A percentile compares a stretch with the other conserved stretches of the same genome.
Evolutionary conservation across 768 basidiomycete genomes (phyloP).

Genomic region (Neoboletus magnificus): DNA sequence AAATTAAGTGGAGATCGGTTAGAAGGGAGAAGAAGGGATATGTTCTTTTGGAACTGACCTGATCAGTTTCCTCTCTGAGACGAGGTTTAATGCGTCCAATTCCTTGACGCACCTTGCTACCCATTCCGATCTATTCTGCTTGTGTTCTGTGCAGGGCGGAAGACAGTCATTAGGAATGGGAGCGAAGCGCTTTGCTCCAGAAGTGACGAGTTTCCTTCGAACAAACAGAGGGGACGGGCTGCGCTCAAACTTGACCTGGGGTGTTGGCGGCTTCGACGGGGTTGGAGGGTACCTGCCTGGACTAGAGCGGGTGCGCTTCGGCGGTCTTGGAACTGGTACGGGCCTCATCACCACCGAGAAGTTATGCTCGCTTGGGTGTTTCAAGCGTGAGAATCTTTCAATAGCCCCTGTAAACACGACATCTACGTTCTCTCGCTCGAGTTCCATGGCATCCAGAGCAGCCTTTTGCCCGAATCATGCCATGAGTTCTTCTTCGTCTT

Average conservation of each 20-base stretch:
- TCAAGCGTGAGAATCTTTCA: conserved; percentile 2
- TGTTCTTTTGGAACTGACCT: conserved; percentile 20
- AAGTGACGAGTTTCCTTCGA: conserved; percentile 22
- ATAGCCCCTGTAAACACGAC: too few species aligned
- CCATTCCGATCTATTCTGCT: conserved; percentile 24
- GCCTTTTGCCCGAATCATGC: conserved; percentile 18
- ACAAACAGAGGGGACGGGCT: conserved; percentile 11
- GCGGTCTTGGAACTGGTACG: not conserved
- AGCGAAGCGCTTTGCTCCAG: conserved; percentile 27
- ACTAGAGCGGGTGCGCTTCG: conserved; percentile 16
- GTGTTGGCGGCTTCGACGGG: not conserved
- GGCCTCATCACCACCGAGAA: conserved; percentile 1
- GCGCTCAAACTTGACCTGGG: conserved; percentile 20
- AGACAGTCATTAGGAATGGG: conserved; percentile 29
- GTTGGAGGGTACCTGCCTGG: not conserved
- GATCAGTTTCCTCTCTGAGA: conserved; percentile 24
- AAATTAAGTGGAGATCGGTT: not conserved
- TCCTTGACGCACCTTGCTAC: conserved; percentile 15
- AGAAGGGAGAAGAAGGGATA: not conserved
- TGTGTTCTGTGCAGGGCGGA: conserved; percentile 15
- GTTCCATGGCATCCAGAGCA: conserved; percentile 14
- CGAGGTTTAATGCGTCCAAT: conserved; percentile 18
- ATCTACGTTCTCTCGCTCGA: not conserved
- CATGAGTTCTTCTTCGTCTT: too few species aligned
- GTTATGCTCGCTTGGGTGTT: too few species aligned